phyloP scores from a whole-genome alignment of 495 filamentous ascomycete species.

The Talaromyces proteolyticus region DNA sequence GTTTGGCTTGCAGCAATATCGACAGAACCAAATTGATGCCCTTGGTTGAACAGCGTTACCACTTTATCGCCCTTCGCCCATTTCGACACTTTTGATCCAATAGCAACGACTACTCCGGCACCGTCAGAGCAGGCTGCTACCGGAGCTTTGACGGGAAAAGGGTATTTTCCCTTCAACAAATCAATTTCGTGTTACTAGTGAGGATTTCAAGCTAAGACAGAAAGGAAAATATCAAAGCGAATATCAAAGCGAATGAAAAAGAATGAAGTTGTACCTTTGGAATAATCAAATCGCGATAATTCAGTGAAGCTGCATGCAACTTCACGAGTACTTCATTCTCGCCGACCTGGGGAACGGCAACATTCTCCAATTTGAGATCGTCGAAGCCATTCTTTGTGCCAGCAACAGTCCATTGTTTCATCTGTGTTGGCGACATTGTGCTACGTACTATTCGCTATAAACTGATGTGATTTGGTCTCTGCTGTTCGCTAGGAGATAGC shows the following conservation, averaged over 20 bases:
- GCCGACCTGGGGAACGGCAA: conserved; percentile 53
- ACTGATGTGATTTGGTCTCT: not conserved
- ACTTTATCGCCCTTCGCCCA: conserved; percentile 49
- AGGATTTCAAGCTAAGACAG: no score
- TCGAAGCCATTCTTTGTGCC: conserved; percentile 53
- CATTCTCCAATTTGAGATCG: conserved; percentile 49
- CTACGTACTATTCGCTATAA: not conserved
- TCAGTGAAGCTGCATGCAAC: conserved; percentile 69
- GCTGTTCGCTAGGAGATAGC: no score
- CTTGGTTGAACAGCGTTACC: conserved; percentile 73
- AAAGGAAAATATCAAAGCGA: no score
- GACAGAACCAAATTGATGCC: conserved; percentile 58
- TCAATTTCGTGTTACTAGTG: not conserved
- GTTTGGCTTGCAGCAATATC: conserved; percentile 33
- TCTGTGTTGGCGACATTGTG: conserved; percentile 44
- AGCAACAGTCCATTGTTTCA: conserved; percentile 60
- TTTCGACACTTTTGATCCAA: conserved; percentile 22
- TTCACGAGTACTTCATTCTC: conserved; percentile 74
- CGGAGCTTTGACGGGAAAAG: conserved; percentile 51
- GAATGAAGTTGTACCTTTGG: conserved; percentile 51
- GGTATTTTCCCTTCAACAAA: conserved; percentile 52
- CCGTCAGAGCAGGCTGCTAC: conserved; percentile 62
- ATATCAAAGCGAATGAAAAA: not conserved
- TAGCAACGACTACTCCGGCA: conserved; percentile 31
- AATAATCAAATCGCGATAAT: conserved; percentile 80